A percentile compares a stretch with the other conserved stretches of the same genome.
phyloP scores from a whole-genome alignment of 2,329 filamentous ascomycete species.

The Zymoseptoria passerinii region DNA sequence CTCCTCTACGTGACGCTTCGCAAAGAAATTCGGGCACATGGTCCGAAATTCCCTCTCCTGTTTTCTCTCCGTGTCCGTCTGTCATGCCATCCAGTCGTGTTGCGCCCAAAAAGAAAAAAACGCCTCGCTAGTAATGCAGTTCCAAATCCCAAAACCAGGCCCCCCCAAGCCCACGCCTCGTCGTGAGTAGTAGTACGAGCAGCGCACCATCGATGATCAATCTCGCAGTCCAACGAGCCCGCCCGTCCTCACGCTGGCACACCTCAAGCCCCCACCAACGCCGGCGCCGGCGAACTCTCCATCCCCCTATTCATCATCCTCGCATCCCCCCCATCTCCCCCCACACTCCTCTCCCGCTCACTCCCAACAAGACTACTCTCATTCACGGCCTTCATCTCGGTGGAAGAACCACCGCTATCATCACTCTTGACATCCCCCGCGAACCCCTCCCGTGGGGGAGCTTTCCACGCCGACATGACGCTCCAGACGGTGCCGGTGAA shows the following conservation, averaged over 20 bases:
- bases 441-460: constrained; percentile 48
- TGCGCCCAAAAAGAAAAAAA: too few species aligned
- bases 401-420: constrained; percentile 46
- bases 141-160: too few species aligned
- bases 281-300: constrained; percentile 31
- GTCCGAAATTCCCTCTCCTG: too few species aligned
- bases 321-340: constrained; percentile 29
- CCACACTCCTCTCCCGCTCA: constrained; percentile 53
- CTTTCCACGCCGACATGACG: constrained; percentile 66
- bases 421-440: constrained; percentile 55
- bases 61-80: too few species aligned
- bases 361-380: constrained; percentile 51
- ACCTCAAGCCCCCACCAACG: constrained; percentile 36
- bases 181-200: too few species aligned
- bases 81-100: too few species aligned
- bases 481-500: constrained; percentile 74
- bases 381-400: constrained; percentile 45
- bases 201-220: background rate
- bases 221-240: background rate
- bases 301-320: constrained; percentile 25
- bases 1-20: too few species aligned
- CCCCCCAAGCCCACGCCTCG: too few species aligned
- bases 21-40: too few species aligned
- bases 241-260: background rate
- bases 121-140: too few species aligned